Base-by-base conservation (phyloP, 202 grass and related monocot genomes). In the Sporobolus alterniflorus region DNA sequence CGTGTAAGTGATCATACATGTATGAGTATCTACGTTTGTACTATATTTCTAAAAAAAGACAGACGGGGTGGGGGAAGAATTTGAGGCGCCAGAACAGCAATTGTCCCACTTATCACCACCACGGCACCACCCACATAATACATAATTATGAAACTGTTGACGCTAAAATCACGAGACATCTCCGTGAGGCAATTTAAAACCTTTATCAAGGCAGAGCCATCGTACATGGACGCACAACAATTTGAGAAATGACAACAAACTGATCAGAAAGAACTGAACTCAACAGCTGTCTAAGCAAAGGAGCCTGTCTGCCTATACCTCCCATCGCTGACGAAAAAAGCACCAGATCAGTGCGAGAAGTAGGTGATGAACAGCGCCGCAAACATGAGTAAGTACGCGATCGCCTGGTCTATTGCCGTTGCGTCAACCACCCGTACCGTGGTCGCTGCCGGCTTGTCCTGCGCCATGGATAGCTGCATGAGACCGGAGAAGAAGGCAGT, bases 361-460 rank as follows among this genome's bases (percentile, higher is more conserved):
- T 84, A 84, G 64, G 82, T 84, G 73, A 84, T 41, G 29, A 77
- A 84, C 3, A 84, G 9, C 3, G 82, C 82, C 2, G 73, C 82
- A 11, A 84, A 47, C 82, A 84, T 84, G 40, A 76, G 82, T 26
- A 84, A 21, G 72, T 69, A 84, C 17, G 82, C 49, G 36, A 76
- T 32, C 12, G 71, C 71, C 26, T 83, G 81, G 31, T 83, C 81
- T 0, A 83, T 32, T 6, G 49, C 72, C 47, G 42, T 84, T 0
- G 36, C 48, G 14, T 83, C 81, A 21, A 83, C 14, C 47, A 31
- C 32, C 33, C 47, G 32, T 9, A 17, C 47, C 48, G 9, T 5
- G 9, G 64, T 3, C 32, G 63, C 32, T 5, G n/a, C 21, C 1
- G 33, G 64, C 33, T 79, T 79, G 13, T 57, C 76, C 3, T 74